Evolutionary conservation across 2,329 filamentous ascomycete genomes (phyloP).

Genomic region (Ceratocystis diversiconidia): DNA sequence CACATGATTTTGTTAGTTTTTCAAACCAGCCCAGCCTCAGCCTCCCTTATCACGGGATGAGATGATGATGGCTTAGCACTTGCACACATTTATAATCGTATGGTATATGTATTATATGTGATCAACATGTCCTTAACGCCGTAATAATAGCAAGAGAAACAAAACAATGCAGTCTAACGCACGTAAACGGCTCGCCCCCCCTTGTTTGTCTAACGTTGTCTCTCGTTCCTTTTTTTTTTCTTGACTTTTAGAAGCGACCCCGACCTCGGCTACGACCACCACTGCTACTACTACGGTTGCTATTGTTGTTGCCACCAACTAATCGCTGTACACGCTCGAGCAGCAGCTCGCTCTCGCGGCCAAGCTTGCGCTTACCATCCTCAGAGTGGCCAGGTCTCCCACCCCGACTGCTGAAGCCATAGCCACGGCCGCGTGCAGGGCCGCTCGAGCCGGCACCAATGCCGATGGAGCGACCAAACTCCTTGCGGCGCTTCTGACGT

Average conservation of each 20-base stretch:
- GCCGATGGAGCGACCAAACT: constrained; percentile 53
- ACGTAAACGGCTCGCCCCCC: not conserved
- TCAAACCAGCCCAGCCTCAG: too few relatives aligned
- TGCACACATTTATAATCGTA: not conserved
- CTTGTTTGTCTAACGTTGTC: too few relatives aligned
- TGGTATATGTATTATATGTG: not conserved
- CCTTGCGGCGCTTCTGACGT: constrained; percentile 43
- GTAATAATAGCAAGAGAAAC: not conserved
- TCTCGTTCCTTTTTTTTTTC: not conserved
- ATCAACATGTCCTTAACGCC: not conserved
- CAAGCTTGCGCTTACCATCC: constrained; percentile 56
- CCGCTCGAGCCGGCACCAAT: constrained; percentile 26
- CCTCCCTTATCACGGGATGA: too few relatives aligned
- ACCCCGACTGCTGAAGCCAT: not conserved
- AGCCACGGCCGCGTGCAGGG: not conserved
- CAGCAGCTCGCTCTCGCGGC: constrained; percentile 57
- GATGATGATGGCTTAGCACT: not conserved
- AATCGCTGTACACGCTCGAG: constrained; percentile 57
- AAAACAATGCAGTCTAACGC: not conserved
- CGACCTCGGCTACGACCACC: not conserved
- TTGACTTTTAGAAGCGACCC: not conserved
- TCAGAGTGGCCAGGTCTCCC: constrained; percentile 20
- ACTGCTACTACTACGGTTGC: not conserved
- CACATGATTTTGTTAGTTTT: too few relatives aligned
- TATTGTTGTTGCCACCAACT: constrained; percentile 30